These are phyloP conservation scores for Rhodotorula kratochvilovae DNA, from an alignment of 768 basidiomycete species.

Conservation along the genomic window DNA sequence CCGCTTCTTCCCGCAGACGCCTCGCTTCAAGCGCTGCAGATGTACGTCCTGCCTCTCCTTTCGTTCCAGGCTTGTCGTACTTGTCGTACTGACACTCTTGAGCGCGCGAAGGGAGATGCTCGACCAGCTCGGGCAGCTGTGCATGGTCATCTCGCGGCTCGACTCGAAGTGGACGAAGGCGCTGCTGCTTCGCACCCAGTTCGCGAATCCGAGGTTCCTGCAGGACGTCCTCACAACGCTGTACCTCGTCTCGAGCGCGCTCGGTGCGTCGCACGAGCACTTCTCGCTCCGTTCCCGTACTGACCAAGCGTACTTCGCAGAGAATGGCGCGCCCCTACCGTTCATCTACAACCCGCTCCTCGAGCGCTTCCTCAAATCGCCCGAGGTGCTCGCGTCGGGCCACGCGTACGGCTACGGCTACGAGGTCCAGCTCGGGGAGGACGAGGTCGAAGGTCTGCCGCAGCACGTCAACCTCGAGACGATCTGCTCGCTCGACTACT, in stretches of 20 bases:
- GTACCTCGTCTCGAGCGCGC: constrained; percentile 25
- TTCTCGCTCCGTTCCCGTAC: no score
- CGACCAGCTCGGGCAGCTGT: constrained; percentile 36
- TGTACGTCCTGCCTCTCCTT: background rate
- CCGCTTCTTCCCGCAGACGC: background rate
- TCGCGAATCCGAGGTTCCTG: constrained; percentile 37
- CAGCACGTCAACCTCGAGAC: constrained; percentile 32
- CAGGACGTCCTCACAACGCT: constrained; percentile 26
- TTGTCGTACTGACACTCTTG: no score
- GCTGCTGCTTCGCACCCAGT: constrained; percentile 36
- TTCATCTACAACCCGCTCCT: constrained; percentile 38
- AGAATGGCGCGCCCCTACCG: constrained; percentile 22
- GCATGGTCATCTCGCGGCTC: constrained; percentile 22
- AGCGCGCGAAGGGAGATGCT: constrained; percentile 30
- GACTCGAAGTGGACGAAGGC: constrained; percentile 38
- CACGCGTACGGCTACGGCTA: constrained; percentile 19
- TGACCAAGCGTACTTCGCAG: background rate
- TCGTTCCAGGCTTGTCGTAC: background rate
- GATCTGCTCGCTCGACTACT: constrained; percentile 40
- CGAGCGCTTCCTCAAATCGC: constrained; percentile 33
- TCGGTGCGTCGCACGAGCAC: constrained; percentile 15
- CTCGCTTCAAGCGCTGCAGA: constrained; percentile 22
- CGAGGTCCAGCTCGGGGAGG: constrained; percentile 29
- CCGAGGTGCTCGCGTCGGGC: constrained; percentile 19
- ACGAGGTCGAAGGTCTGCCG: constrained; percentile 32